Evolutionary conservation across 306 rosid species (phyloP), one percentile per base, ranked within the genome.

Genomic region (Crotalaria pallida): DNA sequence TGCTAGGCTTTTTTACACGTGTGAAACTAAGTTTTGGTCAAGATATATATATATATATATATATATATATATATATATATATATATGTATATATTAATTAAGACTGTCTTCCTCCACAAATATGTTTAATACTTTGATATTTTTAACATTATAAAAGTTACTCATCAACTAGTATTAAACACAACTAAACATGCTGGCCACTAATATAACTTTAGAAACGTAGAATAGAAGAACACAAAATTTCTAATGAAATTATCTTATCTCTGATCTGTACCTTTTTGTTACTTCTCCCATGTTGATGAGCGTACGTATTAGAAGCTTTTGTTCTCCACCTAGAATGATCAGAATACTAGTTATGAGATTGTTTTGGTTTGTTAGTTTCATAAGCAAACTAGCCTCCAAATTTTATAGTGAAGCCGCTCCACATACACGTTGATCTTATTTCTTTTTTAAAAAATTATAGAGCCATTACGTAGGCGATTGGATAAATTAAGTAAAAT

Each of bases 231-330:
- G 3, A 67, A 6, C 29, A 6, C 62, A 36, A n/a, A 22, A 38
- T 10, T 4, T 34, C 36, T 18, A n/a, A n/a, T n/a, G n/a, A n/a
- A n/a, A 48, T 9, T 41, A 45, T 22, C 24, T 1, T 16, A 49
- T 59, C 6, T 10, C 36, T 76, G 68, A 24, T 31, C 27, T 24
- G 2, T 69, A 67, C 75, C 71, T 73, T 67, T 67, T 59, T 29
- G 44, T 60, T 79, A 57, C 79, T 58, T 73, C 75, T 51, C 78
- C 79, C 83, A 79, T 59, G 71, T 19, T 66, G 71, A 51, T 15
- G 66, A 51, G 1, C 5, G 56, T 26, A 22, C 50, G 17, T 48
- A 66, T 13, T 10, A 6, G 40, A n/a, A 59, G 70, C 75, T 6
- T 52, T 34, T 13, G 13, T 7, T 10, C 0, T 5, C 3, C 0